Conservation (phyloP, 1,139 yeast genomes). For the Suhomyces anneliseae region DNA sequence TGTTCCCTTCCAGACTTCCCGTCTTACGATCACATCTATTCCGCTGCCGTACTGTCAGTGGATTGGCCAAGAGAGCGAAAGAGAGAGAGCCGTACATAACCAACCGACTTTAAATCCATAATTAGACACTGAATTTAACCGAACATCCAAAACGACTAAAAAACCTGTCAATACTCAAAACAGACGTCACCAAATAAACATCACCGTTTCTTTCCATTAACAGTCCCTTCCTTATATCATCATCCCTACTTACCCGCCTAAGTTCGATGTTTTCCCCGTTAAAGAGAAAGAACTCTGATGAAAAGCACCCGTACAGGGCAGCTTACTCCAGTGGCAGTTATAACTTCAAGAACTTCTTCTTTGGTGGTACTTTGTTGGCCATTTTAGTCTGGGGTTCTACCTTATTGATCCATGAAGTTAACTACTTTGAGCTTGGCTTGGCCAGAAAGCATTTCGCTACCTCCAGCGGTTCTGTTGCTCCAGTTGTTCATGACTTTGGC, state of each 20-base stretch:
- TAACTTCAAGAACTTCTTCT: conserved; percentile 17
- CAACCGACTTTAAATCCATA: too few species aligned
- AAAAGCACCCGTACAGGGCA: conserved; percentile 8
- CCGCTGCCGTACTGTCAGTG: too few species aligned
- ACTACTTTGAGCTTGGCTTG: conserved; percentile 15
- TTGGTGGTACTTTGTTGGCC: conserved; percentile 26
- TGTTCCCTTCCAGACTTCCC: too few species aligned
- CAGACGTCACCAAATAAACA: too few species aligned
- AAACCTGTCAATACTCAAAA: too few species aligned
- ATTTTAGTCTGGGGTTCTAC: conserved; percentile 42
- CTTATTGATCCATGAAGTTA: conserved; percentile 30
- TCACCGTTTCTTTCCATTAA: too few species aligned
- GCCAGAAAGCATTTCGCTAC: background rate
- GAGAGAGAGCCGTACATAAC: too few species aligned
- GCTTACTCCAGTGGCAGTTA: conserved; percentile 4
- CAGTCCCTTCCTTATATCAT: background rate
- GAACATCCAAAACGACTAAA: too few species aligned
- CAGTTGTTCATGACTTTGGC: conserved; percentile 11
- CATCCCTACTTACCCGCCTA: too few species aligned
- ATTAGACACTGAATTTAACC: too few species aligned
- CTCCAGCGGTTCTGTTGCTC: background rate
- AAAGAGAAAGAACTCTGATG: conserved; percentile 16
- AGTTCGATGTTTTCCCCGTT: conserved; percentile 8
- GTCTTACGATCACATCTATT: too few species aligned
- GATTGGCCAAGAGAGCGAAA: too few species aligned